A percentile compares a stretch with the other conserved stretches of the same genome.
These are phyloP conservation scores for Tetrastigma voinierianum DNA, from an alignment of 164 flowering plant genomes.

Conservation along the genomic window DNA sequence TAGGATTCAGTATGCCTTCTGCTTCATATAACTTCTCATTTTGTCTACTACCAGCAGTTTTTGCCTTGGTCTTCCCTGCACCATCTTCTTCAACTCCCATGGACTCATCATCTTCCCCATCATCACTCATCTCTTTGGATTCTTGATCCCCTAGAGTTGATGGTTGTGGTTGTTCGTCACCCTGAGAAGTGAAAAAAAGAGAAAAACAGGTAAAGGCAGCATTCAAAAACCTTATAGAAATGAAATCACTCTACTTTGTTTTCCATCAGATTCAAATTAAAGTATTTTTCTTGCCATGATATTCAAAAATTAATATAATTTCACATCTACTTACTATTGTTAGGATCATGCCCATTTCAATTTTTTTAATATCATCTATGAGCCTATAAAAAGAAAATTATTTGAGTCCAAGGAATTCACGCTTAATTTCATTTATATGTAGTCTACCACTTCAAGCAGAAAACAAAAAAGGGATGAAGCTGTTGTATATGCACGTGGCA, in stretches of 20 bases:
- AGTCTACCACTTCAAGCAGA: too few species aligned
- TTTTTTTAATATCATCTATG: too few species aligned
- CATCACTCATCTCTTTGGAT: slow-evolving; percentile 15
- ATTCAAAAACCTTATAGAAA: background rate
- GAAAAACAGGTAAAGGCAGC: background rate
- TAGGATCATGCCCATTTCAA: too few species aligned
- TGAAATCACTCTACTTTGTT: background rate
- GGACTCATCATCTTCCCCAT: slow-evolving; percentile 41
- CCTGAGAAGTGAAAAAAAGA: slow-evolving; percentile 25
- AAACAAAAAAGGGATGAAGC: too few species aligned
- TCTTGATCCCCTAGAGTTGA: slow-evolving; percentile 19
- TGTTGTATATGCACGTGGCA: too few species aligned
- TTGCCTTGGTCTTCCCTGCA: slow-evolving; percentile 23
- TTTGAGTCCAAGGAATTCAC: too few species aligned
- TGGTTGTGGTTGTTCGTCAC: slow-evolving; percentile 24
- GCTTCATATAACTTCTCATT: slow-evolving; percentile 74
- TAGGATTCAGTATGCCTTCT: slow-evolving; percentile 80
- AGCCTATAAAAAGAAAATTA: too few species aligned
- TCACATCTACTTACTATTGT: too few species aligned
- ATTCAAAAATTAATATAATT: too few species aligned
- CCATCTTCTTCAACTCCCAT: slow-evolving; percentile 52
- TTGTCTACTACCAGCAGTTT: slow-evolving; percentile 41
- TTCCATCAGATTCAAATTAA: background rate
- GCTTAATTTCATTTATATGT: too few species aligned
- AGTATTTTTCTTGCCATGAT: too few species aligned